Base-by-base conservation (phyloP, 2,329 filamentous ascomycete genomes). In the Karstenula rhodostoma region DNA sequence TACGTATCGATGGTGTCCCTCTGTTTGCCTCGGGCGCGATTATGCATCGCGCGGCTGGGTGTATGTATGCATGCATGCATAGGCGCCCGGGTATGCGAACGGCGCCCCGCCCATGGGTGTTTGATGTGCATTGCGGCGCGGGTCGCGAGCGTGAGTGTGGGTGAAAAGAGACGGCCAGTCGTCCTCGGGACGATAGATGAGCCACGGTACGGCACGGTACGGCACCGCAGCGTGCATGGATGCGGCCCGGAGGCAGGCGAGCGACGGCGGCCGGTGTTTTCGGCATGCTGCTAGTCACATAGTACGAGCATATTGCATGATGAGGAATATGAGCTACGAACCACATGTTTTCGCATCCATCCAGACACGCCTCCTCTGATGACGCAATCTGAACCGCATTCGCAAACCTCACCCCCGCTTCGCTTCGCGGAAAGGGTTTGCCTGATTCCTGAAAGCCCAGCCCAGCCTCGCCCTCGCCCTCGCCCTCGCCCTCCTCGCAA, bases 51-150 rank as follows among this genome's bases (percentile, higher is more conserved):
- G 15, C 52, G 51, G 51, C 37, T 44, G 37, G 37, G 27, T 55
- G 23, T 42, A 47, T 46, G 27, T 27, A 35, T 44, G 37, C 23
- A 19, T 55, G 23, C 52, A 47, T 46, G 27, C 40, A 35, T 47
- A 47, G 27, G 29, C 42, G 52, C 42, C 42, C 42, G 51, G 51
- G 51, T 32, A 46, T 27, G 29, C 22, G 47, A 35, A 44, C 52
- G 42, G 52, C 35, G n/a, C 13, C 29, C 52, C 52, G 52, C 19
- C 22, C 40, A 55, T 46, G 52, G 52, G 40, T 46, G 42, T 47
- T 55, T 17, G 29, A 32, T 1, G 52, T 46, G n/a, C 35, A 46
- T 55, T 55, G 42, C 52, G 37, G 51, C 52, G 46, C 52, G 23
- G 40, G 33, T 55, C 29, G 42, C 17, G 37, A 17, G 3, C 22